phyloP scores from a whole-genome alignment of 495 filamentous ascomycete genomes.

The Rusavskia elegans region DNA sequence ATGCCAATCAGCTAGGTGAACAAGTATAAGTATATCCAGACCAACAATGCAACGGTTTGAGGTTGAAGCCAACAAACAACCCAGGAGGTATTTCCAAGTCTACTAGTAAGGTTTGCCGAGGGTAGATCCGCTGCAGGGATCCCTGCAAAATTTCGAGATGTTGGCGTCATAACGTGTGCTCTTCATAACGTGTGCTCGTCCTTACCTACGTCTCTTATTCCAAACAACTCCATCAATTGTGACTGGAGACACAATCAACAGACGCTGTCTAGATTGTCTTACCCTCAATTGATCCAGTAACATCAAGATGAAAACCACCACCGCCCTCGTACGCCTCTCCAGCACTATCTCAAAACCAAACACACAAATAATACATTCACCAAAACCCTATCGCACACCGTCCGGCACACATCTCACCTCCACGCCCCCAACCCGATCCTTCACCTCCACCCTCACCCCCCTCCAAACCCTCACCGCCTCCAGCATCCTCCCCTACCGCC shows the following conservation, averaged over 20 bases:
- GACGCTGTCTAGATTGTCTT: no score
- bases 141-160: neutral
- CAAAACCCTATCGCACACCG: neutral
- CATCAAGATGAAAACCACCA: no score
- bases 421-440: neutral
- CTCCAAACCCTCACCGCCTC: conserved; percentile 49
- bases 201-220: no score
- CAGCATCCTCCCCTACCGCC: conserved; percentile 66
- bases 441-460: neutral
- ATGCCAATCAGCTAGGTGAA: no score
- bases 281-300: no score
- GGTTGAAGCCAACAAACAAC: neutral
- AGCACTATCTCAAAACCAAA: neutral
- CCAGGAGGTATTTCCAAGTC: neutral
- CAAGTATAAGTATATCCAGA: no score
- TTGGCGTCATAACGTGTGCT: neutral
- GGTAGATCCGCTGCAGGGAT: neutral
- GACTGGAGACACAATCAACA: no score
- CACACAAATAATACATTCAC: neutral
- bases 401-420: neutral
- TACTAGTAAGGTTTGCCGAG: neutral
- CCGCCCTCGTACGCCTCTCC: no score
- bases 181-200: no score
- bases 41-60: no score
- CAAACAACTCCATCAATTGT: no score